Evolutionary conservation across 306 rosid species (phyloP), one percentile per base, ranked within the genome.

Genomic region (Lathyrus tuberosus): DNA sequence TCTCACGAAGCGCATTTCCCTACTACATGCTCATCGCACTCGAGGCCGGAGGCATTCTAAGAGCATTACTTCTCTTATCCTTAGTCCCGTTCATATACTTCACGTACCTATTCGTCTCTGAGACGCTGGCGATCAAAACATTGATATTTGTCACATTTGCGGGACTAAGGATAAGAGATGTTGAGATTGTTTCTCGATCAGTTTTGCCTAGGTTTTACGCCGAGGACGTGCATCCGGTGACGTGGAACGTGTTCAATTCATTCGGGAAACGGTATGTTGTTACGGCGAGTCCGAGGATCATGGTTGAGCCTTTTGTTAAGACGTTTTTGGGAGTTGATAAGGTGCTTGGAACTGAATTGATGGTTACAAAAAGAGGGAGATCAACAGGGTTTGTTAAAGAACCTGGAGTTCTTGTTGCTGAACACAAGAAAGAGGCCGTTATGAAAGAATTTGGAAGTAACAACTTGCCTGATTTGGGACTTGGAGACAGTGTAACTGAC

Each of bases 1-100:
- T 88, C 4, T 90, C 98, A 0, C 74, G 82, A 0, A 88, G 77
- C 16, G 96, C 96, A 5, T 93, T 93, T 35, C 98, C 98, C 0
- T 93, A 93, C 69, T 93, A 77, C 89, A 73, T 93, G 87, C 98
- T 93, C 11, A 51, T 93, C 0, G 98, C 97, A 5, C 70, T 90
- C 0, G 97, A 93, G 74, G 97, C 97, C 4, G 98, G 98, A 0
- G 86, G 86, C 72, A 44, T 90, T 60, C 31, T 90, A 0, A 77
- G 98, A 28, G 98, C 81, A 4, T 76, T 93, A 2, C 0, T 84
- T 2, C 91, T 93, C 11, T 78, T 93, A 0, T 24, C 69, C 0
- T 74, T 91, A 0, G 83, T 82, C 8, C 98, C 97, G 1, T 85
- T 88, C 3, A 82, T 90, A 0, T 85, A 85, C 22, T 67, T 86